Conservation (phyloP, 2,329 filamentous ascomycete genomes). For the Furcasterigmium furcatum region DNA sequence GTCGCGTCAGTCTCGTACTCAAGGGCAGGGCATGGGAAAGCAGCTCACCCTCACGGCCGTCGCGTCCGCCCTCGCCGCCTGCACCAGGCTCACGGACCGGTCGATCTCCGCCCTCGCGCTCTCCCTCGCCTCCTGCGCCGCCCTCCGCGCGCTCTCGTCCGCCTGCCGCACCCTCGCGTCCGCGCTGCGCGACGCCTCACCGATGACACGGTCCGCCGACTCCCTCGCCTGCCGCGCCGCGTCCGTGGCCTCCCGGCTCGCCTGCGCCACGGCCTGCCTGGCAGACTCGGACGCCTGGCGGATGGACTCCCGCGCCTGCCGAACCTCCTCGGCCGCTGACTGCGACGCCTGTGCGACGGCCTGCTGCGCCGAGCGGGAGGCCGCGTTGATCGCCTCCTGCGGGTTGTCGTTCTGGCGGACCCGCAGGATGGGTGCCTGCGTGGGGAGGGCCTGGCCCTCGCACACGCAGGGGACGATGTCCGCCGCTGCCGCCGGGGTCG, state of each 20-base stretch:
- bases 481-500: too few species aligned
- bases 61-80: constrained; percentile 24
- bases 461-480: too few species aligned
- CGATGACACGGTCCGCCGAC: constrained; percentile 13
- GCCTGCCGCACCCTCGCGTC: constrained; percentile 12
- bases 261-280: constrained; percentile 13
- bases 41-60: constrained; percentile 21
- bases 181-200: constrained; percentile 13
- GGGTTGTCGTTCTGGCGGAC: constrained; percentile 3
- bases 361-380: constrained; percentile 10
- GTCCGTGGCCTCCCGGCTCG: constrained; percentile 14
- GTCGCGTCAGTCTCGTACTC: neutral
- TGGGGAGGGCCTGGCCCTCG: constrained; percentile 8
- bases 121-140: constrained; percentile 12
- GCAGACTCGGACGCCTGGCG: constrained; percentile 18
- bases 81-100: constrained; percentile 11
- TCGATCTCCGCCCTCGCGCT: constrained; percentile 14
- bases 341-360: constrained; percentile 9
- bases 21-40: neutral
- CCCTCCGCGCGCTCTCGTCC: constrained; percentile 3
- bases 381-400: constrained; percentile 8
- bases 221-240: constrained; percentile 19
- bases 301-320: constrained; percentile 15
- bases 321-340: constrained; percentile 16
- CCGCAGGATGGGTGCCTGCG: constrained; percentile 1